Base-by-base conservation (phyloP, 1,284 basidiomycete species). In the Volvariella surrecta region DNA sequence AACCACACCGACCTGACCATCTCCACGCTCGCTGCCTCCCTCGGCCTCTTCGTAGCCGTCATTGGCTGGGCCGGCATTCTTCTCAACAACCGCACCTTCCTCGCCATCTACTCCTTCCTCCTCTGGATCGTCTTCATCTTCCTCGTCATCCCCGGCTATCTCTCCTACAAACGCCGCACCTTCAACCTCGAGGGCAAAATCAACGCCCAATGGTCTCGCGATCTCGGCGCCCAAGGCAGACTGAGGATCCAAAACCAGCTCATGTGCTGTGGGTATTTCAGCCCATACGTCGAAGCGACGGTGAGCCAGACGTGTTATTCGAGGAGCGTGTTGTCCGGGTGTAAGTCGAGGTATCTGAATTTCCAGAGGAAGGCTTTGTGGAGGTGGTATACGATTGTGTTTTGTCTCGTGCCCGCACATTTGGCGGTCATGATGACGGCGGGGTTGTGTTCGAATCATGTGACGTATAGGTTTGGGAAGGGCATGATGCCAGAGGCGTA, bases 101-200 rank as follows among this genome's bases (percentile, higher is more conserved):
- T 84, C 46, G 78, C 79, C 18, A 58, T 78, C 38, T 84, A 82
- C 64, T 76, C 71, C 17, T 63, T 82, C 51, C 55, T 81, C n/a
- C 67, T 78, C 28, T 84, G 81, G 81, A 59, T 77, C 52, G 70
- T 68, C 42, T 77, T 86, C 58, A 71, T 64, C 24, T 66, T 82
- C 52, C 65, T 85, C 50, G 67, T 81, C 47, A 63, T 74, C 0
- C 82, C 82, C 1, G 82, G 82, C 1, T 87, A 87, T 61, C 58
- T 82, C 43, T 75, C 81, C 22, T 87, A 83, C 67, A 79, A 78
- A 55, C 66, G 68, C 13, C 67, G 67, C 41, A 66, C 71, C 1
- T 82, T 85, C 68, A 84, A 85, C 55, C 69, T 87, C 39, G 80
- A 84, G 55, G 82, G 79, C 39, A 85, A 85, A 58, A 61, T 85